Conservation (phyloP, 2,329 filamentous ascomycete species). For the Colletotrichum tropicicola region DNA sequence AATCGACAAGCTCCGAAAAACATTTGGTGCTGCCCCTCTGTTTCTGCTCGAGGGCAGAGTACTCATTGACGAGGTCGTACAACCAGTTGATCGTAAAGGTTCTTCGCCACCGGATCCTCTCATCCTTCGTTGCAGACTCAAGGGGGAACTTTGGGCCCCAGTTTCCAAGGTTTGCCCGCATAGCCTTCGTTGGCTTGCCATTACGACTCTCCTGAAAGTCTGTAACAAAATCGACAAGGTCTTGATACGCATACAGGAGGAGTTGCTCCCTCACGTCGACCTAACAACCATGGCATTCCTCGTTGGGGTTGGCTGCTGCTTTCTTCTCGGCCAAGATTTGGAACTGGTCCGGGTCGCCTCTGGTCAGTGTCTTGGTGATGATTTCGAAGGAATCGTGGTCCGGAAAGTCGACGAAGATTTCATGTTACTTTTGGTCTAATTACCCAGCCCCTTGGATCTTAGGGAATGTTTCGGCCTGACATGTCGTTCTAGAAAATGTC, state of each 20-base stretch:
- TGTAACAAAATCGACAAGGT: conserved; percentile 52
- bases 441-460: too few relatives aligned
- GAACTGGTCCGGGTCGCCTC: not conserved
- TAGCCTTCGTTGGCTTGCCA: conserved; percentile 55
- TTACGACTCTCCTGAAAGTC: conserved; percentile 55
- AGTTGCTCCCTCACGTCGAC: conserved; percentile 55
- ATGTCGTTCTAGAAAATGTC: too few relatives aligned
- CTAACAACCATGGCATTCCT: not conserved
- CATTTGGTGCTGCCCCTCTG: conserved; percentile 42
- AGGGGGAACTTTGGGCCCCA: conserved; percentile 54
- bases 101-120: conserved; percentile 55
- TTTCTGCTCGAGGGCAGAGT: conserved; percentile 49
- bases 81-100: conserved; percentile 60
- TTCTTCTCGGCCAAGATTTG: not conserved
- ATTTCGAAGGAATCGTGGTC: not conserved
- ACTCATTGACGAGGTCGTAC: conserved; percentile 59
- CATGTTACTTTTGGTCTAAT: not conserved
- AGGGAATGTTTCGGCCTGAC: too few relatives aligned
- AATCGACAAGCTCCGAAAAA: not conserved
- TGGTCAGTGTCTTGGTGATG: not conserved
- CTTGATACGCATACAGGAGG: conserved; percentile 50
- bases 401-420: not conserved
- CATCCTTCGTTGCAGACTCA: conserved; percentile 42
- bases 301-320: not conserved
- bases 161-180: conserved; percentile 45